phyloP scores from a whole-genome alignment of 1,284 basidiomycete species.

The Flammula alnicola region DNA sequence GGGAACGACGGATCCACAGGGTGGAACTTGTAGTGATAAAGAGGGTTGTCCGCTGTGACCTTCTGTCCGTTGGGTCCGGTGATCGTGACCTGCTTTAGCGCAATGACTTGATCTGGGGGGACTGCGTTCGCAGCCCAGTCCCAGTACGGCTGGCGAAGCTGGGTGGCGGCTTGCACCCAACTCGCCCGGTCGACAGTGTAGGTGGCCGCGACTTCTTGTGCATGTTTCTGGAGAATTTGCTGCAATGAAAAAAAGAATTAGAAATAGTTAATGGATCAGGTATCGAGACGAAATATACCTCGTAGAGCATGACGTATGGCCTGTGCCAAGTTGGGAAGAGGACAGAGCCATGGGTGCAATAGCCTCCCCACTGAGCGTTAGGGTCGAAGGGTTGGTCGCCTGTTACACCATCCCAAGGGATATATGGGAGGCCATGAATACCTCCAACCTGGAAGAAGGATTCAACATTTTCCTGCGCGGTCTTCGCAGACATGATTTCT shows the following conservation, averaged over 20 bases:
- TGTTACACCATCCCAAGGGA: slow-evolving; percentile 45
- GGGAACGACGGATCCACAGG: slow-evolving; percentile 44
- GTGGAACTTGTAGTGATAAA: slow-evolving; percentile 49
- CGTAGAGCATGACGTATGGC: slow-evolving; percentile 53
- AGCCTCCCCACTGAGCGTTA: slow-evolving; percentile 40
- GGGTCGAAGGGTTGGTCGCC: slow-evolving; percentile 27
- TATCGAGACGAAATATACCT: slow-evolving; percentile 38
- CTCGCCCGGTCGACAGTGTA: slow-evolving; percentile 39
- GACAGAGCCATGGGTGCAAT: slow-evolving; percentile 53
- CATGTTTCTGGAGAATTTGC: slow-evolving; percentile 49
- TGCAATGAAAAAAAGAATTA: too few species aligned
- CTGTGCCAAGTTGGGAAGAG: slow-evolving; percentile 60
- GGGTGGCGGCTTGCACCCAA: slow-evolving; percentile 43
- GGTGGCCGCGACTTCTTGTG: slow-evolving; percentile 41
- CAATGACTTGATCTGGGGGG: slow-evolving; percentile 49
- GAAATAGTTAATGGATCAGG: too few species aligned
- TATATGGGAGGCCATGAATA: slow-evolving; percentile 54
- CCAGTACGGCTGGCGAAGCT: slow-evolving; percentile 53
- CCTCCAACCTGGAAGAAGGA: slow-evolving; percentile 52
- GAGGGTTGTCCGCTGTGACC: slow-evolving; percentile 43
- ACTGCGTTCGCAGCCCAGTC: slow-evolving; percentile 52
- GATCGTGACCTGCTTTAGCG: slow-evolving; percentile 41
- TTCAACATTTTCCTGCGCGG: slow-evolving; percentile 33
- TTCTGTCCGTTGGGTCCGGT: slow-evolving; percentile 40
- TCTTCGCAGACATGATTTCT: slow-evolving; percentile 39